Percentiles rank a stretch among this genome's conserved stretches.
Conservation (phyloP, 257 asterid genomes). For the Solanum commersonii region DNA sequence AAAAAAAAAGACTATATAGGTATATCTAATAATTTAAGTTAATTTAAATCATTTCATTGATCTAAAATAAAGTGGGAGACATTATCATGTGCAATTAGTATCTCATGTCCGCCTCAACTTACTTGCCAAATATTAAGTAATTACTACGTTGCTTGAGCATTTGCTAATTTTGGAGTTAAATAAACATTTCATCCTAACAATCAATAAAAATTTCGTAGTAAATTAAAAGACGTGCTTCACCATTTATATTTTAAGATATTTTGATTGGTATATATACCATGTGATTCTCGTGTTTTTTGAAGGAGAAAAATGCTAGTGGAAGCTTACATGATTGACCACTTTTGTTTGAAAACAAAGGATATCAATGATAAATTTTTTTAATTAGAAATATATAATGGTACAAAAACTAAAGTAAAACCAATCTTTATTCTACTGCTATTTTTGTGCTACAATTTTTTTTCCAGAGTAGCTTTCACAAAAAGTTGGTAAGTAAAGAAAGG, state of each 20-base stretch:
- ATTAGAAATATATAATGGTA: neutral
- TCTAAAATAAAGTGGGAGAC: neutral
- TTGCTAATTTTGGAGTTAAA: too few relatives aligned
- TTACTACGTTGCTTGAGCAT: too few relatives aligned
- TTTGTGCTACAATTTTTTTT: neutral
- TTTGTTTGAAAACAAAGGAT: neutral
- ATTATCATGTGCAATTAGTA: neutral
- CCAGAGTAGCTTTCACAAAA: neutral
- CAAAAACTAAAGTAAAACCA: neutral
- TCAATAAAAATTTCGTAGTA: too few relatives aligned
- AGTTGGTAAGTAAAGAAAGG: neutral
- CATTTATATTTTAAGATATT: neutral
- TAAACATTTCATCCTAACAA: too few relatives aligned
- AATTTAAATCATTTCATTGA: neutral
- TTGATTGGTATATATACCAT: neutral
- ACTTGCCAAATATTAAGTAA: neutral
- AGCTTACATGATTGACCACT: neutral
- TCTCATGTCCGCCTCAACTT: neutral
- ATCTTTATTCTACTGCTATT: neutral
- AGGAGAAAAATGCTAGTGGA: neutral
- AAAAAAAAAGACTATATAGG: too few relatives aligned
- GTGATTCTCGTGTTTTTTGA: neutral
- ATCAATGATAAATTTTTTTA: neutral
- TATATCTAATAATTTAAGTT: too few relatives aligned
- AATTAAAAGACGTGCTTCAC: neutral